Percentiles rank a stretch among this genome's conserved stretches.
phyloP scores from a whole-genome alignment of 768 basidiomycete genomes.

The Leccinum uliginosum region DNA sequence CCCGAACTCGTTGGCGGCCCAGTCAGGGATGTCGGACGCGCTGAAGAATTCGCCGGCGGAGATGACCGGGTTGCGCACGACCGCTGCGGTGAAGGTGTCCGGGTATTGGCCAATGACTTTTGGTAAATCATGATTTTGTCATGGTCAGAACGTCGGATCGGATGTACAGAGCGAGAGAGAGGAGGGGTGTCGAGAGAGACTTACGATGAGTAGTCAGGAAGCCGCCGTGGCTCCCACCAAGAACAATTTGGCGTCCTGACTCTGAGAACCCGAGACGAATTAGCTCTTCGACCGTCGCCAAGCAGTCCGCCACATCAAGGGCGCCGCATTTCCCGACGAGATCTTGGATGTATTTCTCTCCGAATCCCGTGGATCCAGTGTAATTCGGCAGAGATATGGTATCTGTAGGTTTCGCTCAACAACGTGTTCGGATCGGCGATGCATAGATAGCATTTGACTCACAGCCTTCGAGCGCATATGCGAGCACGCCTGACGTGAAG shows the following conservation, averaged over 20 bases:
- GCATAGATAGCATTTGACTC: slow-evolving; percentile 16
- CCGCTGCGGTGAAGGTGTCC: slow-evolving; percentile 55
- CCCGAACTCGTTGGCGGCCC: slow-evolving; percentile 45
- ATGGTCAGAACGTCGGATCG: neutral
- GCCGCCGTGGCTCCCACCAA: slow-evolving; percentile 71
- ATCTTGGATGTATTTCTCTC: slow-evolving; percentile 52
- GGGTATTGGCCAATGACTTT: slow-evolving; percentile 59
- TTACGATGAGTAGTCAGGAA: slow-evolving; percentile 48
- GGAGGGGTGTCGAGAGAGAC: neutral
- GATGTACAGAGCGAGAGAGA: neutral
- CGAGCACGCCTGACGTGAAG: slow-evolving; percentile 41
- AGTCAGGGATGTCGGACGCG: slow-evolving; percentile 65
- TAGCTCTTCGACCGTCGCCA: slow-evolving; percentile 49
- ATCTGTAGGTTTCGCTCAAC: slow-evolving; percentile 33
- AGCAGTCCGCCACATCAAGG: slow-evolving; percentile 63
- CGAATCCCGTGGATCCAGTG: slow-evolving; percentile 63
- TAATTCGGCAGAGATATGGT: slow-evolving; percentile 62
- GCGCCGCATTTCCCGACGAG: slow-evolving; percentile 58
- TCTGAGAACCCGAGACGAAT: slow-evolving; percentile 46
- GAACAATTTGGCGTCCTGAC: slow-evolving; percentile 49
- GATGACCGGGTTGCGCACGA: slow-evolving; percentile 67
- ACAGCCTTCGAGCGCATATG: slow-evolving; percentile 61
- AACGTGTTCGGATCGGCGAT: neutral
- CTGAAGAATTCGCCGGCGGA: slow-evolving; percentile 49
- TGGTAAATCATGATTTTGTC: neutral